Evolutionary conservation across 192 early-diverging fungal species (phyloP).

Genomic region (Funneliformis geosporum): DNA sequence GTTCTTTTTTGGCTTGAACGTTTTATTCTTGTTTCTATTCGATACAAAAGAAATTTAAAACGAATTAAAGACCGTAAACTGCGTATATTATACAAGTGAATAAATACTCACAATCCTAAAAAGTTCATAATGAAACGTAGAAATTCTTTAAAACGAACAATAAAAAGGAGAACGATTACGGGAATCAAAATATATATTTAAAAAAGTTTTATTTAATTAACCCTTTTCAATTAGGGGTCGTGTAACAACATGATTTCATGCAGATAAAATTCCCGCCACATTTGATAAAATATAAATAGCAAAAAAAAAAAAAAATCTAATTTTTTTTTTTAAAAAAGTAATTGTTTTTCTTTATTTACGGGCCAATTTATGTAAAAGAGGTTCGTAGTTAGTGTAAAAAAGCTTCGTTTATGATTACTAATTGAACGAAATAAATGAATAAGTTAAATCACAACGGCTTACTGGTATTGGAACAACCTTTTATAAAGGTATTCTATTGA

Average conservation of each 20-base stretch:
- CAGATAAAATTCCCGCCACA: not conserved
- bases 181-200: too few species aligned
- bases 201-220: too few species aligned
- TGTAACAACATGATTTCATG: too few species aligned
- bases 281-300: too few species aligned
- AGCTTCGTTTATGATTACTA: not conserved
- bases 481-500: constrained; percentile 75
- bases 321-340: too few species aligned
- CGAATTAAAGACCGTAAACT: not conserved
- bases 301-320: too few species aligned
- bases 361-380: not conserved
- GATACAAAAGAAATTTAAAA: not conserved
- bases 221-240: too few species aligned
- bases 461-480: constrained; percentile 89
- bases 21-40: constrained; percentile 50
- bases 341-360: too few species aligned
- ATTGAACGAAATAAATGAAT: constrained; percentile 54
- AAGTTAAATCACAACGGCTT: constrained; percentile 74
- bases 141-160: too few species aligned
- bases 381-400: not conserved
- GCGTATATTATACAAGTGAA: not conserved
- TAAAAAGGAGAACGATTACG: too few species aligned
- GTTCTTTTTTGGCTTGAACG: constrained; percentile 59
- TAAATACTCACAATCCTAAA: not conserved
- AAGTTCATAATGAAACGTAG: not conserved